Base-by-base conservation (phyloP, 441 rosid species). In the Melastoma candidum region DNA sequence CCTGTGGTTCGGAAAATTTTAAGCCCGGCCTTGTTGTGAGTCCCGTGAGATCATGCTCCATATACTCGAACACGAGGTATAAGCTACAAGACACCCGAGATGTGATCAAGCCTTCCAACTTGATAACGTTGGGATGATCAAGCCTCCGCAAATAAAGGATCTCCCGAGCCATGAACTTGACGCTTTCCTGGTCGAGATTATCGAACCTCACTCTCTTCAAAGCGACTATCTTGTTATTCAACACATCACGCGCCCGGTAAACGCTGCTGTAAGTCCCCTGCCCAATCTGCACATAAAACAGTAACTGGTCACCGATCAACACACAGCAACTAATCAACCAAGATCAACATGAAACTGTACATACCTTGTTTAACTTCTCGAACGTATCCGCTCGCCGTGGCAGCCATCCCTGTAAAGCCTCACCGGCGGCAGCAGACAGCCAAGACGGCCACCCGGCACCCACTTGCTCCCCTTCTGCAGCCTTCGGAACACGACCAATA, bases 21-120 rank as follows among this genome's bases (percentile, higher is more conserved):
- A 70, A 55, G 39, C 86, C 81, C 1, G 98, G 95, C 66, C 83
- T 69, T 0, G 98, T 76, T 54, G 85, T 73, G 62, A 93, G 82
- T 57, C 98, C 98, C 17, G 88, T 74, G 51, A 93, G 95, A 75
- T 93, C 98, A 62, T 93, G 98, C 58, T 93, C 98, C 98, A 93
- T 93, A 63, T 88, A 93, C 63, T 93, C 95, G n/a, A 93, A 82
- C 54, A 93, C 80, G 64, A 93, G 95, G 77, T 84, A 93, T 71
- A 93, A 74, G 60, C 83, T 81, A 11, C 82, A 80, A 43, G 98
- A 81, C 39, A 68, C 57, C 41, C 60, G 71, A 12, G 98, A 86
- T 49, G 98, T 82, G 63, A 93, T 88, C 64, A 93, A 61, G 46
- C 95, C 97, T 68, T 93, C 88, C 51, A 93, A 49, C 59, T 85